phyloP scores from a whole-genome alignment of 75 land plant species.

The Pinus tabuliformis region DNA sequence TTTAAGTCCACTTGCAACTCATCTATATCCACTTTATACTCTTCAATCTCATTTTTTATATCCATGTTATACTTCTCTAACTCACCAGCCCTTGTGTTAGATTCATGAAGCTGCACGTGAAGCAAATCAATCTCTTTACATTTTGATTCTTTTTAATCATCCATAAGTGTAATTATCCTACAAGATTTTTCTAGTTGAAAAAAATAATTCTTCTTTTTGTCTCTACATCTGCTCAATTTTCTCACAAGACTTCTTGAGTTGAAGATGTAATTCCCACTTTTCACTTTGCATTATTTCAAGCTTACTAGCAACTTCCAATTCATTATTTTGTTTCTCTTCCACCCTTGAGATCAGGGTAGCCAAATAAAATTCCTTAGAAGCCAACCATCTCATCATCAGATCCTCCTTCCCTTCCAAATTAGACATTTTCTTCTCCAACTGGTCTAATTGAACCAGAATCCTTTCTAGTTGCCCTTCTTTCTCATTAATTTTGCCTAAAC shows the following conservation, averaged over 20 bases:
- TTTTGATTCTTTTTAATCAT: constrained; percentile 17
- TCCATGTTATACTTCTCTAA: constrained; percentile 11
- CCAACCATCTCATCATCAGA: constrained; percentile 44
- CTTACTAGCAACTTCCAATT: constrained; percentile 15
- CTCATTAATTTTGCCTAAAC: constrained; percentile 33
- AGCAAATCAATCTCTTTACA: constrained; percentile 10
- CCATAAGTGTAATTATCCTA: constrained; percentile 12
- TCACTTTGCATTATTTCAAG: constrained; percentile 26
- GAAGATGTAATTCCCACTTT: constrained; percentile 18
- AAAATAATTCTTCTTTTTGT: not conserved
- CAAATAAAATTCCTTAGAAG: constrained; percentile 41
- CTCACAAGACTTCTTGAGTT: constrained; percentile 7
- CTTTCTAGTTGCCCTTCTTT: constrained; percentile 44
- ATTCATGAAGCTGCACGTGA: constrained; percentile 12
- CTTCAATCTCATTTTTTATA: not conserved
- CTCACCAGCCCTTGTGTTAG: constrained; percentile 7
- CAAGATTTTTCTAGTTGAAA: constrained; percentile 5
- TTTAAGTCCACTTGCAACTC: constrained; percentile 5
- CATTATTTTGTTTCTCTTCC: constrained; percentile 23
- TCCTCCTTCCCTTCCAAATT: constrained; percentile 53
- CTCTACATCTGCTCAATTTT: not conserved
- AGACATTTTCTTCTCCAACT: constrained; percentile 45
- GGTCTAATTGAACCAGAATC: constrained; percentile 22
- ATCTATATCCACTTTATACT: not conserved
- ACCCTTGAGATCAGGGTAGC: constrained; percentile 41